phyloP scores from a whole-genome alignment of 108 stramenopile genomes.

The Epithemia pelagica region DNA sequence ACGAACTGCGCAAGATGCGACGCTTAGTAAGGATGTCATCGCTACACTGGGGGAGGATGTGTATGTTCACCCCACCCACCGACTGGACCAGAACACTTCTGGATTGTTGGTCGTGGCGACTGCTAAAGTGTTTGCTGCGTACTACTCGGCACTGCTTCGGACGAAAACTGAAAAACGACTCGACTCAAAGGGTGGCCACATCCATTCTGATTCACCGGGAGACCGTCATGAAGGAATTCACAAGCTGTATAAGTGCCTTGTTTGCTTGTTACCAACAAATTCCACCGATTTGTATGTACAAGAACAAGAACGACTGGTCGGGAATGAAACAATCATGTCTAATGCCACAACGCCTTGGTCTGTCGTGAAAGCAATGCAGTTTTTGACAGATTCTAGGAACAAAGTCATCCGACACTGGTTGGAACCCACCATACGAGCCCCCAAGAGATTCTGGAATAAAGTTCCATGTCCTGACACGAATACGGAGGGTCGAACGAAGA shows the following conservation, averaged over 20 bases:
- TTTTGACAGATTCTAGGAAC: neutral
- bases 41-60: constrained; percentile 10
- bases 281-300: neutral
- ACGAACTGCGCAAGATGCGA: neutral
- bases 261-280: constrained; percentile 31
- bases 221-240: constrained; percentile 34
- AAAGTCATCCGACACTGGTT: constrained; percentile 61
- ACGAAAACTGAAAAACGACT: constrained; percentile 34
- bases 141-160: constrained; percentile 71
- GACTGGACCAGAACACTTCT: constrained; percentile 78
- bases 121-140: constrained; percentile 65
- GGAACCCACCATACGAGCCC: constrained; percentile 63
- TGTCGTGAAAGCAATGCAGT: constrained; percentile 1
- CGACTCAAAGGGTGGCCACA: neutral
- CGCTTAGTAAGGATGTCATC: neutral
- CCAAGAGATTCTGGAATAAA: constrained; percentile 30
- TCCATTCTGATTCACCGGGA: constrained; percentile 2
- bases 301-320: constrained; percentile 5
- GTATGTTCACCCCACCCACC: constrained; percentile 64
- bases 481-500: neutral
- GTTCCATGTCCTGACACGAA: neutral
- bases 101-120: constrained; percentile 76
- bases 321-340: neutral
- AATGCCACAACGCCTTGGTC: neutral
- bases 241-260: constrained; percentile 72